Evolutionary conservation across 495 filamentous ascomycete genomes (phyloP).

Genomic region (Penicillium samsonianum): DNA sequence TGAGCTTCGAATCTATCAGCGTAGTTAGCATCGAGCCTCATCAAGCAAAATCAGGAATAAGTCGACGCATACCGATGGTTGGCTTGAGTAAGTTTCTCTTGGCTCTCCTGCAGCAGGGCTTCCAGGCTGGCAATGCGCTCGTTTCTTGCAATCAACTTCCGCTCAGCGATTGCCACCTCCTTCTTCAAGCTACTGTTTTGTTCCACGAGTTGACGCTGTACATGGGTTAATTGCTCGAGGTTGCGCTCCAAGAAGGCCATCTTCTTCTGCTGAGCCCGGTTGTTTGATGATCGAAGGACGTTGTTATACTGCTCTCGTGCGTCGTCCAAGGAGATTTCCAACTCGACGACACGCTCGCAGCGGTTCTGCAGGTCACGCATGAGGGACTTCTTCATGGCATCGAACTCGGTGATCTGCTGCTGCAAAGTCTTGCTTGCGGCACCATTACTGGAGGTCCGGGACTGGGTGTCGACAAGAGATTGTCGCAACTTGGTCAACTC

Average conservation of each 20-base stretch:
- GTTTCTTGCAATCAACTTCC: constrained; percentile 93
- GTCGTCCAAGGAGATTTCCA: constrained; percentile 95
- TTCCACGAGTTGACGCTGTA: constrained; percentile 95
- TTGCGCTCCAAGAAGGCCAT: constrained; percentile 99
- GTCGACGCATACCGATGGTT: constrained; percentile 79
- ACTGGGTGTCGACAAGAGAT: constrained; percentile 73
- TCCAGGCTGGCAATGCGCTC: constrained; percentile 95
- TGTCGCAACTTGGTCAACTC: constrained; percentile 76
- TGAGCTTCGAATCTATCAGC: constrained; percentile 85
- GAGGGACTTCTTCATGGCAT: constrained; percentile 98
- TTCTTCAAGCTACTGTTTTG: constrained; percentile 97
- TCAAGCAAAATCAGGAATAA: neutral
- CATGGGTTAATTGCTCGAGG: constrained; percentile 93
- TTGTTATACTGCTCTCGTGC: constrained; percentile 99
- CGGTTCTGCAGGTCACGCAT: constrained; percentile 99
- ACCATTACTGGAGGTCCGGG: constrained; percentile 61
- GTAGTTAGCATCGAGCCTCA: constrained; percentile 13
- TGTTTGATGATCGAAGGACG: constrained; percentile 91
- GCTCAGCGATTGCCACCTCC: constrained; percentile 96
- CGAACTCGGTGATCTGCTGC: constrained; percentile 97
- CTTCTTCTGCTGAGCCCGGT: constrained; percentile 98
- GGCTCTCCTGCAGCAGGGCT: constrained; percentile 88
- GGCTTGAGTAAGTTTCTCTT: constrained; percentile 93
- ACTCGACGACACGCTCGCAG: constrained; percentile 95
- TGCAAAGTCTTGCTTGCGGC: constrained; percentile 90